Conservation (phyloP, 2,329 filamentous ascomycete genomes). For the Mollisia scopiformis region DNA sequence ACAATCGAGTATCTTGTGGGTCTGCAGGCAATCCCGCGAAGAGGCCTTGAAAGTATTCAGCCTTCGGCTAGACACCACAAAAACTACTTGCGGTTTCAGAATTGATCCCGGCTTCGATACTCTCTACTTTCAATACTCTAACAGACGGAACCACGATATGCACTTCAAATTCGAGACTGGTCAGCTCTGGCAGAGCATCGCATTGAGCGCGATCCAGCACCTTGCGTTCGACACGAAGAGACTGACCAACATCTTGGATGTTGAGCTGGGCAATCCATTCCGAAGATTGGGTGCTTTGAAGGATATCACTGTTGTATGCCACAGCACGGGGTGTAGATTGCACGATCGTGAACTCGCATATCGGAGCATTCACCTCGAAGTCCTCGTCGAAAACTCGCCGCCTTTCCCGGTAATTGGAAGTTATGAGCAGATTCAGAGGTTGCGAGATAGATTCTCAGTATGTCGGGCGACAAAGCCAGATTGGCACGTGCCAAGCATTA, state of each 20-base stretch:
- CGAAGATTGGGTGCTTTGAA: not conserved
- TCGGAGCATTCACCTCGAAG: no score
- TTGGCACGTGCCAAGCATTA: not conserved
- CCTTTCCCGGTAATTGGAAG: no score
- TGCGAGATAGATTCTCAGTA: not conserved
- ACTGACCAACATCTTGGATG: not conserved
- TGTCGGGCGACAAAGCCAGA: not conserved
- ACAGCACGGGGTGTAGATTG: no score
- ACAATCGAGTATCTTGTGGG: not conserved
- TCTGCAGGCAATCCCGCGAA: not conserved
- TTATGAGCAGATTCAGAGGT: no score
- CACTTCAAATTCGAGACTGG: not conserved
- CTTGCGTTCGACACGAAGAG: not conserved
- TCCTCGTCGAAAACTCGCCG: not conserved
- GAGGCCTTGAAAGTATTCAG: not conserved
- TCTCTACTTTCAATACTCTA: not conserved
- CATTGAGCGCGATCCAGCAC: not conserved
- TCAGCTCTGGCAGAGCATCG: not conserved
- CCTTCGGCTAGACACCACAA: not conserved
- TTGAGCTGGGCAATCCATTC: not conserved
- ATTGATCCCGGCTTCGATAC: not conserved
- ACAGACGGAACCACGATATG: no score
- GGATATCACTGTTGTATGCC: not conserved
- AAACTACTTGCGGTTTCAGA: not conserved
- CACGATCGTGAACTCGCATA: no score